These are phyloP conservation scores for Agaricus sinodeliciosus DNA, from an alignment of 768 basidiomycete species.

Conservation along the genomic window DNA sequence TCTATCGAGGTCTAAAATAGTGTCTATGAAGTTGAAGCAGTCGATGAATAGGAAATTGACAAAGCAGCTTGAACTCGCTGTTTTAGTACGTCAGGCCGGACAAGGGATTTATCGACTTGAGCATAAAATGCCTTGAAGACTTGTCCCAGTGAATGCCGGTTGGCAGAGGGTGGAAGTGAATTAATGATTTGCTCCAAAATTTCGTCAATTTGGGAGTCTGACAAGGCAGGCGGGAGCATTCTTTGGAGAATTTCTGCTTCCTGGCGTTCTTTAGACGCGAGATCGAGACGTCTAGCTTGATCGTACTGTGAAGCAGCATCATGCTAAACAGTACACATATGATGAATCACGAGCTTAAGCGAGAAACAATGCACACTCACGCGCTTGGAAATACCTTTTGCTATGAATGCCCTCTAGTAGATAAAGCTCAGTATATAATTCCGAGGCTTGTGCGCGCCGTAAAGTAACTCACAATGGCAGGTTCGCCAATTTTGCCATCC, in stretches of 20 bases:
- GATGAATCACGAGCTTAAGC: neutral
- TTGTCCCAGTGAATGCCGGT: slow-evolving; percentile 34
- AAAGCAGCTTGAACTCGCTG: slow-evolving; percentile 33
- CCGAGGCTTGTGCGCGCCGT: neutral
- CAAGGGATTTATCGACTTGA: slow-evolving; percentile 50
- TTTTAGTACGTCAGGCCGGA: slow-evolving; percentile 53
- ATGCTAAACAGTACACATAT: slow-evolving; percentile 26
- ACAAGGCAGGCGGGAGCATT: slow-evolving; percentile 55
- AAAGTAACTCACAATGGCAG: slow-evolving; percentile 34
- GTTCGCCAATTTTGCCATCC: slow-evolving; percentile 31
- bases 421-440: neutral
- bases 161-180: slow-evolving; percentile 20
- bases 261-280: slow-evolving; percentile 53
- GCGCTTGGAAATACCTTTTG: slow-evolving; percentile 51
- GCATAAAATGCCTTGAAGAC: slow-evolving; percentile 62
- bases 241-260: slow-evolving; percentile 50
- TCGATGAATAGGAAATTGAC: slow-evolving; percentile 3
- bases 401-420: slow-evolving; percentile 35
- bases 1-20: neutral
- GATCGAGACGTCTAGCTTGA: slow-evolving; percentile 53
- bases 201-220: slow-evolving; percentile 48
- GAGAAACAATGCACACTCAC: slow-evolving; percentile 31
- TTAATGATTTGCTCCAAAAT: slow-evolving; percentile 38
- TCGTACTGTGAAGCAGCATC: slow-evolving; percentile 54
- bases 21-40: neutral